Conservation (phyloP, 441 rosid species). For the Mallotus repandus region DNA sequence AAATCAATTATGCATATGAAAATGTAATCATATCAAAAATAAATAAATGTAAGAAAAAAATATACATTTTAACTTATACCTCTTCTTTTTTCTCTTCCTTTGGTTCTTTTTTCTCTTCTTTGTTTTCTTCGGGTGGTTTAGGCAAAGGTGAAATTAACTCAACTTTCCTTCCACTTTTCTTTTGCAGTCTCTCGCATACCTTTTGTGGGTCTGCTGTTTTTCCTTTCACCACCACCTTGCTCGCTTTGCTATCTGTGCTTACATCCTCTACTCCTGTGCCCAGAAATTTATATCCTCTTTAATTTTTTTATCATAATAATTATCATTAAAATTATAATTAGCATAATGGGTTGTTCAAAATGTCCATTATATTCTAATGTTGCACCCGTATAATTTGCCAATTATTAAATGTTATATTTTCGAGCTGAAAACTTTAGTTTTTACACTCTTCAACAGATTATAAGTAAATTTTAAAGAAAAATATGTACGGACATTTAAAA, state of each 20-base stretch:
- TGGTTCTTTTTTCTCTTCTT: slow-evolving; percentile 39
- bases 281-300: not conserved
- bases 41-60: not conserved
- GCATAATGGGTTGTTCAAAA: no score
- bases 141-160: slow-evolving; percentile 75
- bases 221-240: slow-evolving; percentile 75
- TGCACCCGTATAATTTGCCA: no score
- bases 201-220: slow-evolving; percentile 69
- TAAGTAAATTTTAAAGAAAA: not conserved
- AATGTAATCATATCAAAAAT: not conserved
- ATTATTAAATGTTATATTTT: no score
- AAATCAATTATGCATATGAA: not conserved
- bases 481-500: not conserved
- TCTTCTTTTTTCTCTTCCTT: slow-evolving; percentile 50
- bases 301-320: not conserved
- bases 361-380: no score
- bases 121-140: slow-evolving; percentile 44
- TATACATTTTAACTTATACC: slow-evolving; percentile 24
- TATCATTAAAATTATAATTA: no score
- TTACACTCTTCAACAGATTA: no score
- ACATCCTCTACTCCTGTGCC: slow-evolving; percentile 66
- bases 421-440: no score
- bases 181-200: slow-evolving; percentile 58
- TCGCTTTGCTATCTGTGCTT: slow-evolving; percentile 56
- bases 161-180: slow-evolving; percentile 64